Evolutionary conservation across 768 basidiomycete species (phyloP).

Genomic region (Gelatoporia subvermispora): DNA sequence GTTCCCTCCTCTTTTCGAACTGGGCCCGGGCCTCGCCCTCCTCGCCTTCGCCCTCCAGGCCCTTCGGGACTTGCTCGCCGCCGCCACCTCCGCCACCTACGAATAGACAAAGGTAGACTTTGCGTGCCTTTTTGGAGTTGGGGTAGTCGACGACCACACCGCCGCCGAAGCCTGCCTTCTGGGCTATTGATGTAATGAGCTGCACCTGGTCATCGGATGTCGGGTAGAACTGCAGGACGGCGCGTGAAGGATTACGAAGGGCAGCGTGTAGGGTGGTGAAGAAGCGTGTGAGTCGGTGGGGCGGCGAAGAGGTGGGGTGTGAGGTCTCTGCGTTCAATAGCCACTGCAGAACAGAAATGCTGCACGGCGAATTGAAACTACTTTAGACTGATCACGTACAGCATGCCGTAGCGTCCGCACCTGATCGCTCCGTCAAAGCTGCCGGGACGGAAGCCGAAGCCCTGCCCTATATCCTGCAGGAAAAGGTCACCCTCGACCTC

Average conservation of each 20-base stretch:
- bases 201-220: slow-evolving; percentile 96
- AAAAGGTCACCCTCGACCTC: slow-evolving; percentile 97
- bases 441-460: slow-evolving; percentile 94
- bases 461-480: slow-evolving; percentile 96
- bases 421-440: slow-evolving; percentile 98
- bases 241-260: slow-evolving; percentile 80
- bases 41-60: slow-evolving; percentile 57
- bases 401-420: slow-evolving; percentile 32
- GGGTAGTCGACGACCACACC: slow-evolving; percentile 97
- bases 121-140: slow-evolving; percentile 92
- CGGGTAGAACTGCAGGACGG: slow-evolving; percentile 93
- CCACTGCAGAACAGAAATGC: slow-evolving; percentile 99
- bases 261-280: slow-evolving; percentile 90
- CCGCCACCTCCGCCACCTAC: slow-evolving; percentile 68
- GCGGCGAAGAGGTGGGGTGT: slow-evolving; percentile 83
- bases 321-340: slow-evolving; percentile 94
- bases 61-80: slow-evolving; percentile 63
- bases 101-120: slow-evolving; percentile 90
- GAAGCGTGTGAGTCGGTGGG: slow-evolving; percentile 79
- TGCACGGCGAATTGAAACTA: slow-evolving; percentile 26
- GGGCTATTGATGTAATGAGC: slow-evolving; percentile 88
- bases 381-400: background rate
- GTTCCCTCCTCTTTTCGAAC: slow-evolving; percentile 77
- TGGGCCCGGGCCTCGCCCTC: slow-evolving; percentile 50
- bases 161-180: slow-evolving; percentile 94